Evolutionary conservation across 208 protist genomes (phyloP).

Genomic region (Leishmania braziliensis): DNA sequence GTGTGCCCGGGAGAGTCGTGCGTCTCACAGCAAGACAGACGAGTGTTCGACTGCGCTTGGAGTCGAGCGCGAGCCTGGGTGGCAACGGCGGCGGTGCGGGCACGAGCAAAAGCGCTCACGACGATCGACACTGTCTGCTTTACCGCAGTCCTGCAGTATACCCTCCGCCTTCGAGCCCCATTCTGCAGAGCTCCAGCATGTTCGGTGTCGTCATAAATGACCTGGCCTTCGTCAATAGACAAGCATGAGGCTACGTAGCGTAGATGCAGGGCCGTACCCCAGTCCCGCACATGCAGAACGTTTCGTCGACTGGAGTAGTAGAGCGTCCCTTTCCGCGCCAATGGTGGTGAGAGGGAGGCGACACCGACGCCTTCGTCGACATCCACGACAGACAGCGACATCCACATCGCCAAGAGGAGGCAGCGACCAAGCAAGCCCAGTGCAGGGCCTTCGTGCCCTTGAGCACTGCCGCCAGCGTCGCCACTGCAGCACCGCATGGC

Average conservation of each 20-base stretch:
- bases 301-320: constrained; percentile 26
- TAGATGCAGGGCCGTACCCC: constrained; percentile 16
- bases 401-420: constrained; percentile 27
- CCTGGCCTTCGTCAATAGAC: background rate
- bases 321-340: constrained; percentile 12
- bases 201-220: background rate
- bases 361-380: constrained; percentile 4
- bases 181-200: background rate
- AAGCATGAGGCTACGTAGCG: constrained; percentile 5
- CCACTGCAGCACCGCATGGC: background rate
- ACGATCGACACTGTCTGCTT: background rate
- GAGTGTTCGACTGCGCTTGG: background rate
- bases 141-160: background rate
- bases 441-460: background rate
- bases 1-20: background rate
- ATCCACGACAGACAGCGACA: constrained; percentile 15
- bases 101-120: background rate
- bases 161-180: background rate
- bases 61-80: background rate
- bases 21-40: background rate
- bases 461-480: background rate
- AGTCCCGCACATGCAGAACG: constrained; percentile 27
- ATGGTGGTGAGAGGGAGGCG: background rate
- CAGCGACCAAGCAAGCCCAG: constrained; percentile 20
- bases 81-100: background rate